Evolutionary conservation across 208 protist genomes (phyloP), one percentile per base, ranked within the genome.

Genomic region (Trypanosoma rangeli): DNA sequence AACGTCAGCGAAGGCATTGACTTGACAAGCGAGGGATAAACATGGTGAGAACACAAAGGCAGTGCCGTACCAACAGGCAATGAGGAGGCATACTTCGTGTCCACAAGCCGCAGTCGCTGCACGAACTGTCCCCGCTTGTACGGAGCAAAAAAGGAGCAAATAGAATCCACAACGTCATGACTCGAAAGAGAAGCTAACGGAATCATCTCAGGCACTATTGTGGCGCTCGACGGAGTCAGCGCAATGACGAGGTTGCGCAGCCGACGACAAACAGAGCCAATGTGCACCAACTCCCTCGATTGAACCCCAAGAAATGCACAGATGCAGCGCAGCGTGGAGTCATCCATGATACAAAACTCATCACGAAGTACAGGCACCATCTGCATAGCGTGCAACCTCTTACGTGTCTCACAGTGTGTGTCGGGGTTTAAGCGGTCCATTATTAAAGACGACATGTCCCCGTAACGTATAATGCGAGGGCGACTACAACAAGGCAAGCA

Each of bases 71-170:
- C 22, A 29, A 64, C 68, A 0, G 75, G 65, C 12, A 73, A 35
- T 50, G 73, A 72, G 35, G 79, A 60, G n/a, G 74, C 79, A 31
- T 70, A 57, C 33, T 59, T 68, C 50, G 82, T 76, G 20, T 79
- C 44, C 15, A 85, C 58, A 35, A 86, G 59, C 10, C 70, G 73
- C 9, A 84, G 31, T 9, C 66, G 64, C 22, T 70, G 58, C 29
- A 90, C 86, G 46, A 69, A 64, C 59, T 81, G 77, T 7, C 76
- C 85, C 29, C 82, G 83, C 64, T 53, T 84, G 68, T 84, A 62
- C 12, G 56, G 44, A 1, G 55, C 53, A 18, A 88, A 79, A 56
- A 82, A 92, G 9, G 70, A 22, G 16, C 48, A 44, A 0, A 93
- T 53, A 4, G 78, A 68, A 28, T 62, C 39, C 18, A 77, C 72